Percentiles rank a stretch among this genome's conserved stretches.
Conservation (phyloP, 2,329 filamentous ascomycete genomes). For the Penicillium brasilianum region DNA sequence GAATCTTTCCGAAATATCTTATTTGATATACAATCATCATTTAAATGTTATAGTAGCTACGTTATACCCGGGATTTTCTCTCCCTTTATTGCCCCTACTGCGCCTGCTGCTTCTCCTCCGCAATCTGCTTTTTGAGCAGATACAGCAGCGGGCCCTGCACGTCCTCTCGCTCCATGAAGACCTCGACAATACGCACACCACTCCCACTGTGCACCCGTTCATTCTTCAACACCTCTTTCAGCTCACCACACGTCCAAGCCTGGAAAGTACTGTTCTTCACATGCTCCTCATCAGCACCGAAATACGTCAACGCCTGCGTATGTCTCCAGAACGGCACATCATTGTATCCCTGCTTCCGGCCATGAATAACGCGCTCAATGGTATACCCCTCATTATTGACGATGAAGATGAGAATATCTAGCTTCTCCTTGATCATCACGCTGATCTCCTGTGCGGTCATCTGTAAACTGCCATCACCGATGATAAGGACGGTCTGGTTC, state of each 20-base stretch:
- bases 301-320: slow-evolving; percentile 55
- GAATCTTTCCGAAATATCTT: neutral
- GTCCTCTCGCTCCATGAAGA: slow-evolving; percentile 48
- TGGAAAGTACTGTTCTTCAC: slow-evolving; percentile 48
- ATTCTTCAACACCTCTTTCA: slow-evolving; percentile 47
- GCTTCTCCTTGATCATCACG: slow-evolving; percentile 63
- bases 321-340: slow-evolving; percentile 61
- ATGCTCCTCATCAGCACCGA: slow-evolving; percentile 49
- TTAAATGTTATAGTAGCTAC: neutral
- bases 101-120: slow-evolving; percentile 26
- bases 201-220: slow-evolving; percentile 44
- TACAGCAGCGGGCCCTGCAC: slow-evolving; percentile 39
- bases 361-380: slow-evolving; percentile 64
- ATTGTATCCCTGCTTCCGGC: slow-evolving; percentile 59
- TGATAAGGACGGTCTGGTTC: slow-evolving; percentile 61
- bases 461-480: slow-evolving; percentile 68
- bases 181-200: slow-evolving; percentile 50
- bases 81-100: neutral
- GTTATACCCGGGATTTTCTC: neutral
- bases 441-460: slow-evolving; percentile 70
- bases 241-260: slow-evolving; percentile 53
- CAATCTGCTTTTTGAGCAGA: slow-evolving; percentile 39
- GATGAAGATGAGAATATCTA: slow-evolving; percentile 57
- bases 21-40: neutral
- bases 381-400: slow-evolving; percentile 67